phyloP scores from a whole-genome alignment of 192 early-diverging fungal genomes.

The Phycomyces nitens region DNA sequence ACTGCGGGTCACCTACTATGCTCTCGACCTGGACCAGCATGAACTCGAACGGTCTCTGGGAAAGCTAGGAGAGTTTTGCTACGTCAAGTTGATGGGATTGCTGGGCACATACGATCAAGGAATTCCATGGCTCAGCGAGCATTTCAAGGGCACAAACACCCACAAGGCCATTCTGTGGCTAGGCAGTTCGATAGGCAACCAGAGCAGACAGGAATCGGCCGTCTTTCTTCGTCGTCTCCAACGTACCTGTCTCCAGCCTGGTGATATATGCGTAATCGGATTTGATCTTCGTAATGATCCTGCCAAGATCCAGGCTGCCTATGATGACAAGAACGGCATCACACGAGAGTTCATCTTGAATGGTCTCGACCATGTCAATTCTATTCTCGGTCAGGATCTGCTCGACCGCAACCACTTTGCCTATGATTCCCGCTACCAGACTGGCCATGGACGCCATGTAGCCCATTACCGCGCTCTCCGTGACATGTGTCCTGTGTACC shows the following conservation, averaged over 20 bases:
- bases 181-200: slow-evolving; percentile 87
- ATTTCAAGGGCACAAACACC: slow-evolving; percentile 21
- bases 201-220: slow-evolving; percentile 57
- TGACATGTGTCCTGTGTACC: slow-evolving; percentile 49
- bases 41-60: slow-evolving; percentile 72
- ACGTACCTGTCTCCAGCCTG: slow-evolving; percentile 52
- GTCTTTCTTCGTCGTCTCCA: slow-evolving; percentile 62
- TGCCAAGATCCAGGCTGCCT: slow-evolving; percentile 68
- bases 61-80: slow-evolving; percentile 59
- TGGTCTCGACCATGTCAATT: slow-evolving; percentile 74
- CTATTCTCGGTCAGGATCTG: slow-evolving; percentile 56
- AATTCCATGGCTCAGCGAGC: slow-evolving; percentile 49
- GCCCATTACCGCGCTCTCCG: slow-evolving; percentile 68
- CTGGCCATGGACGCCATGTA: slow-evolving; percentile 69
- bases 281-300: slow-evolving; percentile 81
- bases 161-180: slow-evolving; percentile 83
- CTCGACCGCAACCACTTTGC: slow-evolving; percentile 63
- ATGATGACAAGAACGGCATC: slow-evolving; percentile 77
- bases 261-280: slow-evolving; percentile 80
- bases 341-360: slow-evolving; percentile 86
- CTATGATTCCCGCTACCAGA: slow-evolving; percentile 76
- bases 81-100: slow-evolving; percentile 73
- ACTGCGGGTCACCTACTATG: slow-evolving; percentile 76
- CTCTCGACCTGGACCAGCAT: slow-evolving; percentile 81
- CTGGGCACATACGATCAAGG: slow-evolving; percentile 90